Evolutionary conservation across 768 basidiomycete genomes (phyloP), one percentile per base, ranked within the genome.

Genomic region (Hericium rajendrae): DNA sequence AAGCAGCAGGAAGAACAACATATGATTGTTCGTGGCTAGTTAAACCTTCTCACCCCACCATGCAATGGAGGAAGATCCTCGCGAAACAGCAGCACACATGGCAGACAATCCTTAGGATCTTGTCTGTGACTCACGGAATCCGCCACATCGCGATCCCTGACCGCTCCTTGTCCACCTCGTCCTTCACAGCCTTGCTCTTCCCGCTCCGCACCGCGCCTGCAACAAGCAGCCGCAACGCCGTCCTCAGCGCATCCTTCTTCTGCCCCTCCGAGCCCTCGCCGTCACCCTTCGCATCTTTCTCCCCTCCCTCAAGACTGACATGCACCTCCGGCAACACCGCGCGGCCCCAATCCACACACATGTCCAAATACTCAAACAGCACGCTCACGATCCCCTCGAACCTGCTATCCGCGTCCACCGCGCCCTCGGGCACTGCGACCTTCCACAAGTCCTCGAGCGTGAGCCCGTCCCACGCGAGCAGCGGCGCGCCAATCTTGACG

Each of bases 71-170:
- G 26, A 26, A 26, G 26, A 26, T 26, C 26, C 26, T 26, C 26
- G 26, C 26, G 26, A 26, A 26, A 26, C 26, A 26, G 26, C 26
- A 26, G 26, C 26, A 26, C 26, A 26, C 26, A 26, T 2, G 26
- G 26, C 26, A 26, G 26, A 26, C 2, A 5, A 26, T 26, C 26
- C 3, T 26, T 3, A 26, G 26, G 2, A 26, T 26, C 26, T 26
- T 26, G 26, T 26, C 26, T 26, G 26, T 26, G 26, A 26, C 28
- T 62, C 59, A 84, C 18, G 81, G 80, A 53, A 85, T 83, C 49
- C 83, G 69, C 81, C 83, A 85, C 76, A 85, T 81, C 2, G 78
- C 84, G 57, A 87, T 81, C 1, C 85, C 84, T 59, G 76, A 74
- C 49, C 83, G 69, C 51, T 80, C 79, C 52, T 75, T 70, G 60